phyloP scores from a whole-genome alignment of 192 early-diverging fungal genomes.

The Obelidium mucronatum region DNA sequence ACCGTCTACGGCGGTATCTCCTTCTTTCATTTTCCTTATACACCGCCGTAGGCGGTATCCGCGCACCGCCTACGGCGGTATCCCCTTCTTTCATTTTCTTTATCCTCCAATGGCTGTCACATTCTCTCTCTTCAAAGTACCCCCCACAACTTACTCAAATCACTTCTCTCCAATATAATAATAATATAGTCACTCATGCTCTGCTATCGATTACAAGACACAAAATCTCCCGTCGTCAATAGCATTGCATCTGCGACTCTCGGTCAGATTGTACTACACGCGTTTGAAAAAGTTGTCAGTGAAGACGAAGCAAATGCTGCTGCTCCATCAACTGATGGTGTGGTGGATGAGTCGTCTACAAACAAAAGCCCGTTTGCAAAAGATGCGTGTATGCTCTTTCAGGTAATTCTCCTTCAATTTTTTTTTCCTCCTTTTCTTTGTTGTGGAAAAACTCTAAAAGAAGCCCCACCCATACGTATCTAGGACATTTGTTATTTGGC shows the following conservation, averaged over 20 bases:
- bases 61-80: too few species aligned
- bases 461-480: neutral
- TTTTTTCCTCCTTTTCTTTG: too few species aligned
- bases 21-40: too few species aligned
- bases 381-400: conserved; percentile 90
- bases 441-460: too few species aligned
- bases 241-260: conserved; percentile 89
- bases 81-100: too few species aligned
- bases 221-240: conserved; percentile 79
- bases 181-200: conserved; percentile 81
- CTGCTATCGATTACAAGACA: conserved; percentile 85
- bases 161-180: conserved; percentile 49
- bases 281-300: conserved; percentile 82
- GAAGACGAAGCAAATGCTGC: conserved; percentile 56
- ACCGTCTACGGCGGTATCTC: too few species aligned
- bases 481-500: conserved; percentile 86
- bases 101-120: neutral
- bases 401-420: conserved; percentile 44
- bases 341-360: neutral
- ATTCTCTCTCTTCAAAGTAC: neutral
- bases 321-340: neutral
- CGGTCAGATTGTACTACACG: conserved; percentile 80
- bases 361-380: conserved; percentile 33
- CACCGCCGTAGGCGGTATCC: too few species aligned
- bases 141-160: too few species aligned